Base-by-base conservation (phyloP, 192 early-diverging fungal species). In the Coemansia sp. region DNA sequence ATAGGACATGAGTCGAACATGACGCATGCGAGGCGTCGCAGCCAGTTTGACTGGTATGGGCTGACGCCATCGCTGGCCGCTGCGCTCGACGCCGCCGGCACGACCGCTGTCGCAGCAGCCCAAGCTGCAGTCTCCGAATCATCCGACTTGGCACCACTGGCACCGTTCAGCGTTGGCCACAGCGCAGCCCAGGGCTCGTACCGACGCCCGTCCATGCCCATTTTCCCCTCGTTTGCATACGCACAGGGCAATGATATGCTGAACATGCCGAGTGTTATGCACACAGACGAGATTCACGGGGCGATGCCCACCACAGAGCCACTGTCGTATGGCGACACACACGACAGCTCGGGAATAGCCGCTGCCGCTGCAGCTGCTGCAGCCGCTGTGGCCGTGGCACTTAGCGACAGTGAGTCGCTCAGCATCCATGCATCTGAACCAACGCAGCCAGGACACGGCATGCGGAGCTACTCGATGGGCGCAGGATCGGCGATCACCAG, bases 1-100 rank as follows among this genome's bases (percentile, higher is more conserved):
- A 23, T 14, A n/a, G 43, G 24, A n/a, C 24, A 49, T 51, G 62
- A 65, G 35, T 27, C 54, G 25, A 59, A 41, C 17, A 15, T 57
- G 45, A 80, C 69, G 45, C 78, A 80, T 35, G 57, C 66, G 15
- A 58, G 78, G n/a, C 72, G 78, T 3, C 72, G 78, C 15, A 80
- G 78, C 63, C 78, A 80, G 62, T 70, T 71, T 41, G 78, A 80
- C 66, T 80, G 78, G 78, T 80, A 72, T 62, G 78, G 78, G 1
- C 60, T 80, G 60, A 80, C 78, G 11, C 78, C 78, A 19, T 80
- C 78, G 32, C 50, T 80, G 22, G 68, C 66, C 0, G 78, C 78
- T 0, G 68, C 73, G 15, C 63, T 80, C 5, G 72, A 74, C 10
- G 72, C 66, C 1, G 77, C 77, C 14, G 55, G 57, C 68, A 62